Conservation (phyloP, 805 yeast genomes). For the Myxozyma udenii region DNA sequence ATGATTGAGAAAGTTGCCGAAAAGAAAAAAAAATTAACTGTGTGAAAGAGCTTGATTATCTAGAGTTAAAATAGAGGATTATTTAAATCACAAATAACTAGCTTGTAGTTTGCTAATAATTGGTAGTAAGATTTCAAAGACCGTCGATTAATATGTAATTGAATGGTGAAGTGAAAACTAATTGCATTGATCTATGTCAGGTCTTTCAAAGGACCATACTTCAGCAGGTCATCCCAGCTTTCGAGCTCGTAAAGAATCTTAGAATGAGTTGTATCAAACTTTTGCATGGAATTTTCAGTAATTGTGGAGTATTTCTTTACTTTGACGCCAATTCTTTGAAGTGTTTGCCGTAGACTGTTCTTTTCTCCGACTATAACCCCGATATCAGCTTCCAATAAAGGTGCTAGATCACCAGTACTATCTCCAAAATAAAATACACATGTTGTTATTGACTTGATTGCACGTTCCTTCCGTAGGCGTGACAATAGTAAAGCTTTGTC, state of each 20-base stretch:
- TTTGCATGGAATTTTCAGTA: background rate
- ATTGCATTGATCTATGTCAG: too few species aligned
- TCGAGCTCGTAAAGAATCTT: conserved; percentile 7
- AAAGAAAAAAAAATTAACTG: too few species aligned
- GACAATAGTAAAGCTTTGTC: conserved; percentile 22
- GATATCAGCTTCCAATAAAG: conserved; percentile 15
- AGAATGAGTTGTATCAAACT: background rate
- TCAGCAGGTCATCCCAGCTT: conserved; percentile 2
- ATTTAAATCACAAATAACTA: too few species aligned
- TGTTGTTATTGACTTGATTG: background rate
- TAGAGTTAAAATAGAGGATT: too few species aligned
- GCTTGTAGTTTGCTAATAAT: too few species aligned
- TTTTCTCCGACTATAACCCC: conserved; percentile 20
- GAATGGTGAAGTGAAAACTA: too few species aligned
- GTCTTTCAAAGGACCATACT: conserved; percentile 1
- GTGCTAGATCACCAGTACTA: conserved; percentile 27
- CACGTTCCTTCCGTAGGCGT: conserved; percentile 1
- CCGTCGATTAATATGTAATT: too few species aligned
- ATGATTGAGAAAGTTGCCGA: too few species aligned
- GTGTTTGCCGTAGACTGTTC: conserved; percentile 9
- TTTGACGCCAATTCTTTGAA: conserved; percentile 6
- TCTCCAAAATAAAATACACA: conserved; percentile 28
- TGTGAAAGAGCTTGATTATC: too few species aligned
- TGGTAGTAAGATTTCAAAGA: too few species aligned
- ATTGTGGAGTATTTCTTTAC: background rate